These are phyloP conservation scores for Fusarium sp. DNA, from an alignment of 2,329 filamentous ascomycete genomes.

Conservation along the genomic window DNA sequence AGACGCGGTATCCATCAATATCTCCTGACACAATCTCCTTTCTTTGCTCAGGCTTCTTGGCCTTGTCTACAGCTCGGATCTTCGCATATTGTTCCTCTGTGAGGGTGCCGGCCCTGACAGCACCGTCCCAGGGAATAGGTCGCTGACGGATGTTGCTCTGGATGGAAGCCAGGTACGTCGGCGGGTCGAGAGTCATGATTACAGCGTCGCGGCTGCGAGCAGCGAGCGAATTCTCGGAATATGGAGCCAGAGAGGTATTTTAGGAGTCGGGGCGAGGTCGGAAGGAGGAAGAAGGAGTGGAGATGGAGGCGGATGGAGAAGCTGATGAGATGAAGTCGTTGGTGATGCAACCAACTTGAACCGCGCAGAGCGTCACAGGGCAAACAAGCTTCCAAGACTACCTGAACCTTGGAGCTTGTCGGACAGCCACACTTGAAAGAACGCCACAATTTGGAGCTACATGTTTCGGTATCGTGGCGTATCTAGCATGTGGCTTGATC, in stretches of 20 bases:
- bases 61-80: slow-evolving; percentile 97
- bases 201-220: slow-evolving; percentile 49
- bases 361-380: slow-evolving; percentile 47
- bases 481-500: background rate
- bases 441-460: slow-evolving; percentile 31
- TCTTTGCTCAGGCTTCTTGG: slow-evolving; percentile 86
- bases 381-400: slow-evolving; percentile 36
- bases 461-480: slow-evolving; percentile 1
- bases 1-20: slow-evolving; percentile 80
- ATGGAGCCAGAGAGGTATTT: slow-evolving; percentile 24
- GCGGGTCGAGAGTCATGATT: slow-evolving; percentile 90
- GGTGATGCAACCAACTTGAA: slow-evolving; percentile 51
- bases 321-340: slow-evolving; percentile 47
- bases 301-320: slow-evolving; percentile 31
- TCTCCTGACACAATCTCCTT: slow-evolving; percentile 85
- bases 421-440: slow-evolving; percentile 35
- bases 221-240: slow-evolving; percentile 31
- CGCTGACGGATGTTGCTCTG: slow-evolving; percentile 97
- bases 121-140: slow-evolving; percentile 97
- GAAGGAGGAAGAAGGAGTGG: slow-evolving; percentile 18
- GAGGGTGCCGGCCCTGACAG: slow-evolving; percentile 91
- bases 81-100: slow-evolving; percentile 94
- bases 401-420: slow-evolving; percentile 22
- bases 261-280: slow-evolving; percentile 9
- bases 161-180: slow-evolving; percentile 85